These are phyloP conservation scores for Tetraselmis chui DNA, from an alignment of 139 green algal species.

Conservation along the genomic window DNA sequence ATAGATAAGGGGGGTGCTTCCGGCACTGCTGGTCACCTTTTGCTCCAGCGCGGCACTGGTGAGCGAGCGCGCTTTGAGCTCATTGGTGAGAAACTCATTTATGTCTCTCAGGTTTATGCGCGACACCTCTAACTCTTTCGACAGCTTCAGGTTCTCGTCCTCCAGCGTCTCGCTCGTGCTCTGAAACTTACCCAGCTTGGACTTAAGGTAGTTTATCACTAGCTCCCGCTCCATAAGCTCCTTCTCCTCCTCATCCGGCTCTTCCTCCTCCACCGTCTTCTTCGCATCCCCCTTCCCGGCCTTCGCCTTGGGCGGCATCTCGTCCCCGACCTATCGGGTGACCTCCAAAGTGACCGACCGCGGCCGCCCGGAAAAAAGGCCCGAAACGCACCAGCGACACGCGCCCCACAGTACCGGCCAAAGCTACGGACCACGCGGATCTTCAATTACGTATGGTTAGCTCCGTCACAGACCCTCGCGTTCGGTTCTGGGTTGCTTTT, in stretches of 20 bases:
- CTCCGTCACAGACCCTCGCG: too few species aligned
- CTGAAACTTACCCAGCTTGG: constrained; percentile 63
- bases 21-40: constrained; percentile 18
- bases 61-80: constrained; percentile 45
- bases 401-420: too few species aligned
- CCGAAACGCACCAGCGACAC: too few species aligned
- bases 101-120: constrained; percentile 67
- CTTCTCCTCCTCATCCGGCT: constrained; percentile 42
- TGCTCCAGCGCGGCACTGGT: constrained; percentile 37
- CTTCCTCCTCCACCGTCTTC: constrained; percentile 21
- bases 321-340: too few species aligned
- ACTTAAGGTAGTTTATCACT: constrained; percentile 59
- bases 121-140: constrained; percentile 60
- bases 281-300: constrained; percentile 24
- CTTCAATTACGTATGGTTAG: too few species aligned
- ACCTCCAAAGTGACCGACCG: too few species aligned
- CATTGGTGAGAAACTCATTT: constrained; percentile 66
- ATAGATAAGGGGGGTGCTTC: not conserved
- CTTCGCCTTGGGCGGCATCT: constrained; percentile 66
- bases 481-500: too few species aligned
- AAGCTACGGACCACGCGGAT: too few species aligned
- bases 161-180: constrained; percentile 53
- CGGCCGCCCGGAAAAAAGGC: too few species aligned
- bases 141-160: constrained; percentile 51
- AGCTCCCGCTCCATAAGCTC: constrained; percentile 70